A percentile compares a stretch with the other conserved stretches of the same genome.
These are phyloP conservation scores for Trichoderma lentiforme DNA, from an alignment of 2,329 filamentous ascomycete genomes.

Conservation along the genomic window DNA sequence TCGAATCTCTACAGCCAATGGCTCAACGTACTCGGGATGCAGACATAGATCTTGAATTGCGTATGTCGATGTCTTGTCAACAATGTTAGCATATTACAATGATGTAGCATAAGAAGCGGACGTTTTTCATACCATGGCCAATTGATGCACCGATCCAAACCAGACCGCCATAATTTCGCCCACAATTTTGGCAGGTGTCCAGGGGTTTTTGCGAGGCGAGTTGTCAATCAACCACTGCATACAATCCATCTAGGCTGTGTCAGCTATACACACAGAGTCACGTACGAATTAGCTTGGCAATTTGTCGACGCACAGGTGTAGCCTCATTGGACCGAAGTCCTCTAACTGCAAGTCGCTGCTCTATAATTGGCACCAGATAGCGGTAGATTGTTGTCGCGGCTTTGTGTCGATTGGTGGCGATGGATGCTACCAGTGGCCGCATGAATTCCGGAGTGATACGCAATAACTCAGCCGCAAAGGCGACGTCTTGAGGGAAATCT, in stretches of 20 bases:
- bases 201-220: background rate
- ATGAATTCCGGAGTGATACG: background rate
- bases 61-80: background rate
- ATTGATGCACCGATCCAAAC: constrained; percentile 11
- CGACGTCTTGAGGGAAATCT: background rate
- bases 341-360: background rate
- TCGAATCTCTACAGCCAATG: background rate
- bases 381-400: background rate
- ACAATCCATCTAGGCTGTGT: background rate
- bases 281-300: background rate
- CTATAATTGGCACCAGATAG: background rate
- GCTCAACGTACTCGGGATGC: background rate
- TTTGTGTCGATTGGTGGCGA: background rate
- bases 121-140: background rate
- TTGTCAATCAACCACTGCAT: background rate
- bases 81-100: background rate
- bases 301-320: background rate
- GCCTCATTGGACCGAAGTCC: background rate
- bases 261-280: background rate
- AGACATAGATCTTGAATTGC: background rate
- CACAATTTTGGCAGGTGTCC: constrained; percentile 10
- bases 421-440: background rate
- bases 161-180: constrained; percentile 20
- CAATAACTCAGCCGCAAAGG: background rate
- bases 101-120: background rate